These are phyloP conservation scores for Magnaporthiopsis rhizophila DNA, from an alignment of 2,329 filamentous ascomycete species.

Conservation along the genomic window DNA sequence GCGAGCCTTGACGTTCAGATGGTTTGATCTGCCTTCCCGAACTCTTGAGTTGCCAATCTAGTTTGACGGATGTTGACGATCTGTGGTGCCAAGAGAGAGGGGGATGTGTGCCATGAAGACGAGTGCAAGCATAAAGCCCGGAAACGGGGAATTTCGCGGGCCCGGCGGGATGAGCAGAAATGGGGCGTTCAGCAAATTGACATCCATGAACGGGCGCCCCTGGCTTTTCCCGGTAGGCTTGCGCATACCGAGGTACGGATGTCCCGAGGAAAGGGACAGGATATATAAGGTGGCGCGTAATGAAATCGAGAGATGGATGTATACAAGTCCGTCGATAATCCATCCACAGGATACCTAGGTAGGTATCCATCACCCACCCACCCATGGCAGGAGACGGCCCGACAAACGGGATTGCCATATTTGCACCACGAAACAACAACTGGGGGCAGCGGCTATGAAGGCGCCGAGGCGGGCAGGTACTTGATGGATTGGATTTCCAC, in stretches of 20 bases:
- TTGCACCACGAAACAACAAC: no score
- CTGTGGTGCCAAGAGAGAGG: not conserved
- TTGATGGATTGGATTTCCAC: not conserved
- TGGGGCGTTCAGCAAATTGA: not conserved
- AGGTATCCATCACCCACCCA: not conserved
- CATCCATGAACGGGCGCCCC: not conserved
- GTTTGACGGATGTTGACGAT: not conserved
- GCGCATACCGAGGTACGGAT: no score
- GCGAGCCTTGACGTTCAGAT: slow-evolving; percentile 1
- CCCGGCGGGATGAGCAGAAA: not conserved
- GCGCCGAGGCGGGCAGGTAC: no score
- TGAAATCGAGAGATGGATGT: not conserved
- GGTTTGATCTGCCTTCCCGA: slow-evolving; percentile 5
- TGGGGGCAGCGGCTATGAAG: not conserved
- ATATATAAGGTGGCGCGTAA: no score
- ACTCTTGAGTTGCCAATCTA: slow-evolving; percentile 3
- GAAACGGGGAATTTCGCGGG: not conserved
- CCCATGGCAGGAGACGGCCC: no score
- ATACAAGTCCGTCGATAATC: not conserved
- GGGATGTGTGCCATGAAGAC: not conserved
- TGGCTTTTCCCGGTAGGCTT: no score
- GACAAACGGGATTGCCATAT: not conserved
- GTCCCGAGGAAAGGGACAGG: no score
- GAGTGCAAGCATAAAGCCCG: not conserved
- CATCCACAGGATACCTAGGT: no score